Evolutionary conservation across 1,284 basidiomycete species (phyloP), one percentile per base, ranked within the genome.

Genomic region (Moniliella sp.): DNA sequence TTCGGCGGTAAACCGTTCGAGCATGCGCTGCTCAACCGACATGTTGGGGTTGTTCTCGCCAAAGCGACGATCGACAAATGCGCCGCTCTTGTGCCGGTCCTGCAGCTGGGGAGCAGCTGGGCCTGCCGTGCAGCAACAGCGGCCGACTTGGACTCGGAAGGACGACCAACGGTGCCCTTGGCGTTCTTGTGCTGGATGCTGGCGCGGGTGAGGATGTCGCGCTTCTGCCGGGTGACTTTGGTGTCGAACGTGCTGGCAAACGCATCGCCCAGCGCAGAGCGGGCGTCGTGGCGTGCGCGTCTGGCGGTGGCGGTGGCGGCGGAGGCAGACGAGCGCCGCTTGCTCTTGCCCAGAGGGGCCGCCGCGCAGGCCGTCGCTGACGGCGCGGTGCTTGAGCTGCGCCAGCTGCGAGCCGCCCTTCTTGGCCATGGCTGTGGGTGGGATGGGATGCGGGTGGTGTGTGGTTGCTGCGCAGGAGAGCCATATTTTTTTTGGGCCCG

Each of bases 1-100:
- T 61, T 94, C 88, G 39, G 72, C 71, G 4, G 84, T 94, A 61
- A 93, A 97, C 21, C 91, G 76, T 63, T 93, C 84, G 16, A 97
- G 69, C 76, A 94, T 94, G 44, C 83, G 78, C 50, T 97, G 88
- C 60, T 99, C 91, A 11, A 83, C 67, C 7, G 77, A 76, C 69
- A 97, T 74, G 7, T 73, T 71, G 1, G 84, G 75, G 48, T 97
- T 75, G 49, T 79, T 76, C 69, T 97, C 91, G 64, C 91, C 91
- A 50, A 97, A 93, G 25, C 91, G 76, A 34, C 82, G 72, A 62
- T 99, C 91, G 33, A 88, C 65, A 43, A 99, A 77, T 3, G 81
- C 79, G 7, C 86, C 84, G 9, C 76, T 73, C 45, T 76, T 76
- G 42, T 76, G 70, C 32, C 82, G 72, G 18, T 74, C 75, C 33